Conservation (phyloP, 2,329 filamentous ascomycete species). For the Fusarium sp. region DNA sequence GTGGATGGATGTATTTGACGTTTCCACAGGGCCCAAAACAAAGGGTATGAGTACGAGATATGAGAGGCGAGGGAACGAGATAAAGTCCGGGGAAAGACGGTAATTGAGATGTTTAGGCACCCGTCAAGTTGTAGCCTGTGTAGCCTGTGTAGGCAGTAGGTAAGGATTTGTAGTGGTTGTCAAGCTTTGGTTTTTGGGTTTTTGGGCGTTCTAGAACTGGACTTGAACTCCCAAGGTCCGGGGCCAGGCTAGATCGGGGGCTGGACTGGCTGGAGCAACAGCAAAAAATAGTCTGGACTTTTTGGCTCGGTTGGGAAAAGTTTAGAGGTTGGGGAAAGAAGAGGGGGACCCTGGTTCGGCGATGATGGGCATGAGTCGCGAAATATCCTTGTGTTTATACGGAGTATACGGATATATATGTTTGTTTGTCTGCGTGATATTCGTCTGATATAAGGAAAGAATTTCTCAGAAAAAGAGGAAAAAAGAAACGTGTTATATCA, state of each 20-base stretch:
- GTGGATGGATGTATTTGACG: too few relatives aligned
- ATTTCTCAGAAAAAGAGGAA: neutral
- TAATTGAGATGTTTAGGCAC: slow-evolving; percentile 23
- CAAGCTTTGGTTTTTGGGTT: slow-evolving; percentile 8
- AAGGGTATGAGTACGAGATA: too few relatives aligned
- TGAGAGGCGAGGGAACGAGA: neutral
- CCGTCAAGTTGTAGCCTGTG: neutral
- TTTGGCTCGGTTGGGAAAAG: slow-evolving; percentile 29
- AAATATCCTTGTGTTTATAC: neutral
- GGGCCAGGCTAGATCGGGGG: slow-evolving; percentile 40
- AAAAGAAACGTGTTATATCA: slow-evolving; percentile 13
- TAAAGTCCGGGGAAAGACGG: slow-evolving; percentile 17
- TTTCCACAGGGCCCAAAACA: too few relatives aligned
- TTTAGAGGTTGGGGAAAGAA: neutral
- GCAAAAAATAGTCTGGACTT: slow-evolving; percentile 25
- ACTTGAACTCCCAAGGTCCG: slow-evolving; percentile 34
- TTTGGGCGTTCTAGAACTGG: slow-evolving; percentile 43
- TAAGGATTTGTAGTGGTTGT: slow-evolving; percentile 27
- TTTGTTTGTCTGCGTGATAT: slow-evolving; percentile 4
- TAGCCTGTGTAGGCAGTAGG: neutral
- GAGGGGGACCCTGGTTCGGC: slow-evolving; percentile 2
- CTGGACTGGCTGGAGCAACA: slow-evolving; percentile 36
- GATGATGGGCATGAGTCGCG: neutral
- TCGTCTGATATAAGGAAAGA: slow-evolving; percentile 10
- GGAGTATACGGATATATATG: neutral